Evolutionary conservation across 2,329 filamentous ascomycete genomes (phyloP), one percentile per base, ranked within the genome.

Genomic region (Paraconiothyrium brasiliense): DNA sequence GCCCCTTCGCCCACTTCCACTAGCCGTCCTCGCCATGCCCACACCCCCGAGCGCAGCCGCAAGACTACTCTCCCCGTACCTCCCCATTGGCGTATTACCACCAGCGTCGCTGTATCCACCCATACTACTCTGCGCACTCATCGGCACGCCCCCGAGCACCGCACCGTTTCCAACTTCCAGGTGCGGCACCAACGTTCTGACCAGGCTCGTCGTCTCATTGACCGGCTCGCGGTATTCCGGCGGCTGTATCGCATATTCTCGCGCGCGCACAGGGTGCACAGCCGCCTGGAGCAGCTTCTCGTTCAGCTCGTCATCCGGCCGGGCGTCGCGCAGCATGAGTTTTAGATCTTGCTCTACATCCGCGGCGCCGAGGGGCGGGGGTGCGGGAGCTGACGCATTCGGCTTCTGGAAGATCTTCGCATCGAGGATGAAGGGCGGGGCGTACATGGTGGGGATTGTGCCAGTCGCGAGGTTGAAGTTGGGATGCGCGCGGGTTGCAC

Each of bases 281-380:
- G 77, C 74, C 0, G 76, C 73, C 30, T 76, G 71, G 2, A 81
- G 67, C 0, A 81, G 68, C 51, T 73, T 75, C 62, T 79, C 76
- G 55, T 79, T 79, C 37, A 78, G 71, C 22, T 76, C 71, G 58
- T 80, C 78, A 50, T 78, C 76, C 7, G 75, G 76, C 6, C 71
- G 72, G 8, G 76, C 73, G 37, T 78, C 75, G 34, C 77, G 67
- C 1, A 75, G 67, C 80, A 85, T 84, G 68, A 84, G 76, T 50
- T 79, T 79, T 46, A 85, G 75, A 57, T 86, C 84, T 58, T 81
- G 80, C 27, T 84, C 83, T 14, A 81, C 71, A 43, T 85, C 84
- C 32, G 79, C 70, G 11, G 75, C 65, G 13, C 73, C 73, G 16
- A 84, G 79, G 0, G 80, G 69, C 2, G 81, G 75, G 22, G 83